Percentiles rank a stretch among this genome's conserved stretches.
phyloP scores from a whole-genome alignment of 306 rosid species.

The Begonia peltatifolia region DNA sequence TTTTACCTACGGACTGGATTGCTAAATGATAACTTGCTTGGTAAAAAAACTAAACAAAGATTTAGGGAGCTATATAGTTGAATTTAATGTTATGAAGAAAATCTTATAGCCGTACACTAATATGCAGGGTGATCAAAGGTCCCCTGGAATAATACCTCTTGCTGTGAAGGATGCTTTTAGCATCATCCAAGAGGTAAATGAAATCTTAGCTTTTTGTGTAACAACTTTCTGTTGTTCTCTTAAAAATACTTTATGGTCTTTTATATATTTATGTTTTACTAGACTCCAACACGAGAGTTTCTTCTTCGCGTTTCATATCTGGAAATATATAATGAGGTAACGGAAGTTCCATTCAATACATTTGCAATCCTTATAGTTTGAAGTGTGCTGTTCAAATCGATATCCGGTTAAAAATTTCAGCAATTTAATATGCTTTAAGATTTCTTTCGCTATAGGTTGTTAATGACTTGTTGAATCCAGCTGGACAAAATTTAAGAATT shows the following conservation, averaged over 20 bases:
- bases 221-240: conserved; percentile 11
- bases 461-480: conserved; percentile 90
- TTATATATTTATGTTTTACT: conserved; percentile 15
- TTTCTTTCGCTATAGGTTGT: conserved; percentile 61
- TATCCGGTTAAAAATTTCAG: conserved; percentile 10
- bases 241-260: conserved; percentile 10
- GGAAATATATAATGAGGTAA: conserved; percentile 98
- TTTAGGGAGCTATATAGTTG: background rate
- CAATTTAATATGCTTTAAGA: conserved; percentile 9
- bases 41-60: too few relatives aligned
- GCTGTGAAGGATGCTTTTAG: conserved; percentile 97
- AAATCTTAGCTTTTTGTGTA: background rate
- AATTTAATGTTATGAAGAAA: conserved; percentile 8
- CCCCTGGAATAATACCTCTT: conserved; percentile 96
- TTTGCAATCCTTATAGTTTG: conserved; percentile 6
- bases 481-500: conserved; percentile 94
- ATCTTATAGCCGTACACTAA: conserved; percentile 13
- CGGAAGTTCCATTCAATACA: conserved; percentile 12
- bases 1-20: background rate
- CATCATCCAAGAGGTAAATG: conserved; percentile 90
- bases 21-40: too few relatives aligned
- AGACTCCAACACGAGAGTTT: conserved; percentile 97
- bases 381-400: too few relatives aligned
- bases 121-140: conserved; percentile 95
- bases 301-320: conserved; percentile 92